Conservation (phyloP, 2,329 filamentous ascomycete species). For the Epichloe elymi region DNA sequence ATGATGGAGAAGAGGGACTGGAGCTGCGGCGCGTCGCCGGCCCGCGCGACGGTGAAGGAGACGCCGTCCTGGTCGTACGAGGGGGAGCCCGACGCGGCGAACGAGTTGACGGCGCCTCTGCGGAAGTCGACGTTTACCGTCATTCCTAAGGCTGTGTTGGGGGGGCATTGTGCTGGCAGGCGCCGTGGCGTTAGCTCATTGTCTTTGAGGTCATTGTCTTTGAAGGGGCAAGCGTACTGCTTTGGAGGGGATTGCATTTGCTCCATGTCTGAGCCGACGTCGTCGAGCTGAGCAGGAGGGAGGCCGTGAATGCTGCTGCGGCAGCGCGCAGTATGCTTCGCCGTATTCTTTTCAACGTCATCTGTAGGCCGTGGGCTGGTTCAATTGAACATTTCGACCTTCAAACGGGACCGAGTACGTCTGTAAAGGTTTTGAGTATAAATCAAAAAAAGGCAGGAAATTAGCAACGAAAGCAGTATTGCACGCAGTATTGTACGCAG, state of each 20-base stretch:
- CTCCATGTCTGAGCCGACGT: slow-evolving; percentile 27
- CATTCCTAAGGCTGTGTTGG: slow-evolving; percentile 70
- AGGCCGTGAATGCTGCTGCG: slow-evolving; percentile 1
- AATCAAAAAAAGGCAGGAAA: too few relatives aligned
- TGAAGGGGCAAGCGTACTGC: slow-evolving; percentile 13
- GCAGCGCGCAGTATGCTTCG: not conserved
- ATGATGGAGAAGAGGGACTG: slow-evolving; percentile 95
- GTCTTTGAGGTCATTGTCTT: too few relatives aligned
- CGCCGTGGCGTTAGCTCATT: not conserved
- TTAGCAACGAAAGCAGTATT: too few relatives aligned
- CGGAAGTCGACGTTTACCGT: slow-evolving; percentile 78
- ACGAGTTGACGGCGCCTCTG: slow-evolving; percentile 63
- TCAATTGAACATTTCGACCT: not conserved
- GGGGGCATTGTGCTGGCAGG: slow-evolving; percentile 45
- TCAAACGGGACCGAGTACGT: too few relatives aligned
- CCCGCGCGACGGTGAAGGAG: slow-evolving; percentile 62
- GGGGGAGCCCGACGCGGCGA: slow-evolving; percentile 56
- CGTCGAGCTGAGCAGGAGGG: slow-evolving; percentile 8
- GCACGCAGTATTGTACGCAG: too few relatives aligned
- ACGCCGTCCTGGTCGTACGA: slow-evolving; percentile 67
- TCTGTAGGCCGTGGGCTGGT: not conserved
- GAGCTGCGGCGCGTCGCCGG: slow-evolving; percentile 77
- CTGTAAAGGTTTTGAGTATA: too few relatives aligned
- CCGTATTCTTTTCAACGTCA: slow-evolving; percentile 1
- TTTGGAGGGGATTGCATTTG: slow-evolving; percentile 24